phyloP scores from a whole-genome alignment of 139 green algal species.

The Chlamydomonas eustigma region DNA sequence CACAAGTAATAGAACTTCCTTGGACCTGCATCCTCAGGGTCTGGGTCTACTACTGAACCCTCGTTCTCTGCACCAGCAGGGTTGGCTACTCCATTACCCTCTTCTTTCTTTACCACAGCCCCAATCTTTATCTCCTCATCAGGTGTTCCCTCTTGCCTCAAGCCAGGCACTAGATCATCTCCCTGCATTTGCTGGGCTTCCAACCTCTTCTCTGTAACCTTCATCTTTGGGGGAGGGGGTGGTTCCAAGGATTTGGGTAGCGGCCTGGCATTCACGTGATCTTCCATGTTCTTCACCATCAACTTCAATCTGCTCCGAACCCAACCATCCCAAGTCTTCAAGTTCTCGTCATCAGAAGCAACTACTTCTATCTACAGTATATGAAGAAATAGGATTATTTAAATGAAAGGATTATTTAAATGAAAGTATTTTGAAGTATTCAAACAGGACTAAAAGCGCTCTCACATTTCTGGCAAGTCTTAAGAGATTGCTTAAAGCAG shows the following conservation, averaged over 20 bases:
- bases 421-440: too few species aligned
- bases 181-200: too few species aligned
- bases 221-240: neutral
- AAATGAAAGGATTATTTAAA: too few species aligned
- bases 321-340: slow-evolving; percentile 84
- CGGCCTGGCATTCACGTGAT: slow-evolving; percentile 60
- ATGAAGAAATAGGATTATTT: neutral
- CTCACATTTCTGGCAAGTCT: too few species aligned
- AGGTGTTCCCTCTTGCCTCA: neutral
- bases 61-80: neutral
- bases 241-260: slow-evolving; percentile 52
- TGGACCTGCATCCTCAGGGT: neutral
- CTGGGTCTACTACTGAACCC: neutral
- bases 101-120: neutral
- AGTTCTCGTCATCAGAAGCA: slow-evolving; percentile 60
- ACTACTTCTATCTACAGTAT: slow-evolving; percentile 69
- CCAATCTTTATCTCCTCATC: neutral
- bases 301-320: slow-evolving; percentile 74
- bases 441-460: too few species aligned
- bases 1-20: slow-evolving; percentile 13
- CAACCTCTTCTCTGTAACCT: too few species aligned
- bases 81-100: neutral
- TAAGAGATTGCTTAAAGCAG: too few species aligned
- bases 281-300: slow-evolving; percentile 67
- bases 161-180: neutral